These are phyloP conservation scores for Schizochytrium sp. DNA, from an alignment of 108 stramenopile species.

Conservation along the genomic window DNA sequence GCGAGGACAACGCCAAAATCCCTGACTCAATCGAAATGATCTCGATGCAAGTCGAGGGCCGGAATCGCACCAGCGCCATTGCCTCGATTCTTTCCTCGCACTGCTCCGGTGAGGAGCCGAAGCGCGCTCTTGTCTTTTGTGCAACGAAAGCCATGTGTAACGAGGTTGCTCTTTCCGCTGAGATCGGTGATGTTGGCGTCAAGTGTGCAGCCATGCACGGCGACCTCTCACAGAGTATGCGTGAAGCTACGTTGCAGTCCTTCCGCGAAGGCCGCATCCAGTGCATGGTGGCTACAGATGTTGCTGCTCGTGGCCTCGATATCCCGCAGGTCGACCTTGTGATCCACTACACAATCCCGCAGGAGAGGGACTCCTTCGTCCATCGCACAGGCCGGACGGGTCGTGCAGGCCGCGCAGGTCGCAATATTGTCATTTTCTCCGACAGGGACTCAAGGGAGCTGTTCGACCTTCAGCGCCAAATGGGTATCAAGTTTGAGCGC, in stretches of 20 bases:
- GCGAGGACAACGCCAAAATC: constrained; percentile 81
- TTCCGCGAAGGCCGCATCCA: constrained; percentile 65
- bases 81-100: not conserved
- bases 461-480: constrained; percentile 80
- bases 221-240: constrained; percentile 59
- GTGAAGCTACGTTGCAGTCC: constrained; percentile 38
- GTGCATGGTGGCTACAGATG: constrained; percentile 86
- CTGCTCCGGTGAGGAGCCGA: not conserved
- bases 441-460: constrained; percentile 96
- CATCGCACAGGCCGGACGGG: constrained; percentile 91
- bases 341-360: constrained; percentile 87
- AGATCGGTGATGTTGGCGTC: not conserved
- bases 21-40: constrained; percentile 85
- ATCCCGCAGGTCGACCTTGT: constrained; percentile 84
- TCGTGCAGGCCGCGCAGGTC: constrained; percentile 68
- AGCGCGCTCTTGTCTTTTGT: constrained; percentile 40
- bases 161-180: not conserved
- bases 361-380: constrained; percentile 84
- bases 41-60: not conserved
- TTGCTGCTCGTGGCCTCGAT: constrained; percentile 89
- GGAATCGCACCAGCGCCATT: not conserved
- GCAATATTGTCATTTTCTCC: constrained; percentile 65
- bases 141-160: constrained; percentile 16
- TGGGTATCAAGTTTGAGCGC: constrained; percentile 62
- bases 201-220: constrained; percentile 63